phyloP scores from a whole-genome alignment of 2,329 filamentous ascomycete genomes.

The Fusarium devonianum region DNA sequence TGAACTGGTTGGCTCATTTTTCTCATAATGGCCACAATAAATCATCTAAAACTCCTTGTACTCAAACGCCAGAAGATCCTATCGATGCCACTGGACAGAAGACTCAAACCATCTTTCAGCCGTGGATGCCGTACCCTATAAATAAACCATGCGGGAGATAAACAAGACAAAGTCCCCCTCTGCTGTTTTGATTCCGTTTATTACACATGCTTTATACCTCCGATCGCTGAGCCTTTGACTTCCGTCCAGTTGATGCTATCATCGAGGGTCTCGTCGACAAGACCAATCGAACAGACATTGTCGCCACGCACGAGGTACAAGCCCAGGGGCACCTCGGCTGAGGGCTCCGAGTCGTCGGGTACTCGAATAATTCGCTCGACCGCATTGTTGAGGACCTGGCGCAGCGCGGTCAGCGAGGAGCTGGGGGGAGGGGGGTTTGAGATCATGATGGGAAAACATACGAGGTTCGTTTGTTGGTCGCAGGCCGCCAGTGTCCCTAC shows the following conservation, averaged over 20 bases:
- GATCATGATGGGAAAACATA: constrained; percentile 44
- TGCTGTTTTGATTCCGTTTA: constrained; percentile 1
- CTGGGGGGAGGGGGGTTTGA: not conserved
- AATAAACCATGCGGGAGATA: constrained; percentile 17
- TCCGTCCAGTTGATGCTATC: constrained; percentile 90
- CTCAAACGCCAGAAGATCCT: constrained; percentile 39
- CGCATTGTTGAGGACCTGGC: constrained; percentile 78
- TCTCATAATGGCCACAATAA: constrained; percentile 35
- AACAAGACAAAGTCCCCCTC: constrained; percentile 4
- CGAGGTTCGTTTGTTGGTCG: constrained; percentile 91
- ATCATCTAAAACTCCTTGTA: constrained; percentile 41
- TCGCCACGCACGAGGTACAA: constrained; percentile 93
- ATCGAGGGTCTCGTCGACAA: constrained; percentile 90
- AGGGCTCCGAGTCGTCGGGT: constrained; percentile 81
- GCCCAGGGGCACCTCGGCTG: constrained; percentile 81
- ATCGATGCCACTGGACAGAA: constrained; percentile 22
- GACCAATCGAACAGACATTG: constrained; percentile 88
- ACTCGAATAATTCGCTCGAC: constrained; percentile 90
- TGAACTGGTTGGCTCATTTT: too few relatives aligned
- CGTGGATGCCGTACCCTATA: constrained; percentile 31
- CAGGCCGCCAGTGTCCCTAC: constrained; percentile 84
- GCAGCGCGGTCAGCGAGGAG: constrained; percentile 22
- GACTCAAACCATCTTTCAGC: constrained; percentile 11
- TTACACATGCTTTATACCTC: constrained; percentile 79
- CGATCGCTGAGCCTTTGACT: constrained; percentile 84